Percentiles rank a stretch among this genome's conserved stretches.
These are phyloP conservation scores for Eucalyptus marginata DNA, from an alignment of 345 rosid species.

Conservation along the genomic window DNA sequence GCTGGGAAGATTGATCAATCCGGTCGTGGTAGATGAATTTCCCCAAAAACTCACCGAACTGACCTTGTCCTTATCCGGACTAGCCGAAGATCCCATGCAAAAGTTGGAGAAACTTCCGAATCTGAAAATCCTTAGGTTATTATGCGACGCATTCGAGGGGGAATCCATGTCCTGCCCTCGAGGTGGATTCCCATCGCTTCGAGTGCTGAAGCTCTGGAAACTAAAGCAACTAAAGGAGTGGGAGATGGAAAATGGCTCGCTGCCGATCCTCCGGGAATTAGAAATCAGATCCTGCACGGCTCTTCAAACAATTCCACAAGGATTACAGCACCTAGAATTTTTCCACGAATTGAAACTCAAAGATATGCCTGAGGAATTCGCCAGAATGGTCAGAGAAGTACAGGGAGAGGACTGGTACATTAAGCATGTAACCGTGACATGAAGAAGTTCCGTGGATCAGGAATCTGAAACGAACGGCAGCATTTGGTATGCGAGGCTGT, in stretches of 20 bases:
- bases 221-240: conserved; percentile 1
- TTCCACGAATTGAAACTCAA: neutral
- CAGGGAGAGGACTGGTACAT: neutral
- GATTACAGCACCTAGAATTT: neutral
- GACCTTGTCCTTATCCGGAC: conserved; percentile 12
- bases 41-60: conserved; percentile 3
- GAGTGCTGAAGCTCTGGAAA: conserved; percentile 17
- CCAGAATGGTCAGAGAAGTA: neutral
- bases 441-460: too few species aligned
- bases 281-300: conserved; percentile 6
- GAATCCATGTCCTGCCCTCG: neutral
- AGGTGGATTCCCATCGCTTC: conserved; percentile 9
- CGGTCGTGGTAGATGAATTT: neutral
- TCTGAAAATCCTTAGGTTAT: conserved; percentile 10
- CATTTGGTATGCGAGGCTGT: too few species aligned
- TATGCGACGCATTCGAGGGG: conserved; percentile 7
- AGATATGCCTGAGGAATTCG: neutral
- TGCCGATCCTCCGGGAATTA: conserved; percentile 3
- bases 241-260: neutral
- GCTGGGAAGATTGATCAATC: neutral
- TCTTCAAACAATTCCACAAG: neutral
- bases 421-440: too few species aligned
- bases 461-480: too few species aligned
- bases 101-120: neutral
- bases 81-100: conserved; percentile 10